Conservation (phyloP, 2,329 filamentous ascomycete genomes). For the Cladophialophora bantiana region DNA sequence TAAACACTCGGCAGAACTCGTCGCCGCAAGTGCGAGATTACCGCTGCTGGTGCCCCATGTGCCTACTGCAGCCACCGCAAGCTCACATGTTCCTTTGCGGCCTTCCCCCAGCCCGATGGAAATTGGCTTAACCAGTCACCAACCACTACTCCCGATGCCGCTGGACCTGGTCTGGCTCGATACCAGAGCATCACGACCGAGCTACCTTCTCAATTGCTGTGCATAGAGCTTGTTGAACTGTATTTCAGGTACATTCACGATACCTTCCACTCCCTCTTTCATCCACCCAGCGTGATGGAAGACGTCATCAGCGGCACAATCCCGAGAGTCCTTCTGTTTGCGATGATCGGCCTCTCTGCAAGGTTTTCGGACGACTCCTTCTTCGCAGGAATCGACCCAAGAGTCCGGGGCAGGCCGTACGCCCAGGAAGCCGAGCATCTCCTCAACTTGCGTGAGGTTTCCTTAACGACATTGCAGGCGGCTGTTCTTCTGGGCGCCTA, state of each 20-base stretch:
- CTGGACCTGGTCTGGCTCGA: conserved; percentile 10
- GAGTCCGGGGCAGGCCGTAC: conserved; percentile 32
- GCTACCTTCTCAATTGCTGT: conserved; percentile 29
- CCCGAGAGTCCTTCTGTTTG: conserved; percentile 27
- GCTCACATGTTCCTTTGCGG: conserved; percentile 29
- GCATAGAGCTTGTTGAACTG: conserved; percentile 34
- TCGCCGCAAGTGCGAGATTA: conserved; percentile 31
- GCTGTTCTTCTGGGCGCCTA: conserved; percentile 51
- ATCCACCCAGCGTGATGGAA: conserved; percentile 35
- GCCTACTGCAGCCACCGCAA: conserved; percentile 30
- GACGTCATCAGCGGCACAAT: conserved; percentile 28
- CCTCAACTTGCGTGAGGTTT: conserved; percentile 48
- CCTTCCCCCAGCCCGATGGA: not conserved
- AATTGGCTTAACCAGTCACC: conserved; percentile 10
- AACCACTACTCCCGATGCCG: conserved; percentile 18
- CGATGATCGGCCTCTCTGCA: conserved; percentile 29
- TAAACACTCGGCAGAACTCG: conserved; percentile 23
- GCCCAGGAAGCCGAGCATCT: conserved; percentile 35
- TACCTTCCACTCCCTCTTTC: conserved; percentile 37
- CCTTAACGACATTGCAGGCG: conserved; percentile 49
- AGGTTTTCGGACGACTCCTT: conserved; percentile 33
- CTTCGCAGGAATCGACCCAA: conserved; percentile 30
- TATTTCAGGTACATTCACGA: conserved; percentile 39
- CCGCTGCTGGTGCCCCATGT: conserved; percentile 27
- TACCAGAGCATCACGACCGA: conserved; percentile 21